Evolutionary conservation across 2,329 filamentous ascomycete genomes (phyloP).

Genomic region (Periglandula ipomoeae): DNA sequence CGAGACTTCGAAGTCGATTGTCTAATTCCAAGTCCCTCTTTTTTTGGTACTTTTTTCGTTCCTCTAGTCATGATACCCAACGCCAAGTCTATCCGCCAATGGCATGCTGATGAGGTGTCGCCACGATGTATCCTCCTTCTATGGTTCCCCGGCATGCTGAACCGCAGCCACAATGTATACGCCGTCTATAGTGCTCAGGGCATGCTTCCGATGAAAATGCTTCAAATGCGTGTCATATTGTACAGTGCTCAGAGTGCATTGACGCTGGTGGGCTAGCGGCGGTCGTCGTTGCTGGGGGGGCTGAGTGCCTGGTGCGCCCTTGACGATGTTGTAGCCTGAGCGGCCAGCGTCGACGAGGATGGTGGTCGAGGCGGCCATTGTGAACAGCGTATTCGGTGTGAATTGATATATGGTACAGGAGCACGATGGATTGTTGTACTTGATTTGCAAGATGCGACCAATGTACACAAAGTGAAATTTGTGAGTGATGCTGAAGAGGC

Average conservation of each 20-base stretch:
- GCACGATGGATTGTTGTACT: too few relatives aligned
- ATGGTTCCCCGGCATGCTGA: too few relatives aligned
- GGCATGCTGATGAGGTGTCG: background rate
- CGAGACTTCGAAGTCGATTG: too few relatives aligned
- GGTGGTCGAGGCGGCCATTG: conserved; percentile 13
- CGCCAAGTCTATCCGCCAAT: conserved; percentile 1
- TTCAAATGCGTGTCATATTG: background rate
- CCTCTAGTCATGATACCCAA: background rate
- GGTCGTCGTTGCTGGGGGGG: conserved; percentile 4
- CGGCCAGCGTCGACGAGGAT: conserved; percentile 29
- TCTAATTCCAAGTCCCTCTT: background rate
- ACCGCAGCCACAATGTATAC: too few relatives aligned
- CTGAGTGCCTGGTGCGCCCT: conserved; percentile 15
- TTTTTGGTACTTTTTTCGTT: background rate
- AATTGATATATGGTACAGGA: too few relatives aligned
- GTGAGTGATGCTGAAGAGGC: too few relatives aligned
- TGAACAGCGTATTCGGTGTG: too few relatives aligned
- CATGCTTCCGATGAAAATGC: too few relatives aligned
- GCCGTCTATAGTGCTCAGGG: too few relatives aligned
- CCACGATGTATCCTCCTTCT: too few relatives aligned
- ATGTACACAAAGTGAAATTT: too few relatives aligned
- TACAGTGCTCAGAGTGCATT: conserved; percentile 17
- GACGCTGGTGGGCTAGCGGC: conserved; percentile 20
- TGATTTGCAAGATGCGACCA: too few relatives aligned
- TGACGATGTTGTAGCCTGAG: conserved; percentile 34